Base-by-base conservation (phyloP, 495 filamentous ascomycete species). In the Hypoxylon intermedium region DNA sequence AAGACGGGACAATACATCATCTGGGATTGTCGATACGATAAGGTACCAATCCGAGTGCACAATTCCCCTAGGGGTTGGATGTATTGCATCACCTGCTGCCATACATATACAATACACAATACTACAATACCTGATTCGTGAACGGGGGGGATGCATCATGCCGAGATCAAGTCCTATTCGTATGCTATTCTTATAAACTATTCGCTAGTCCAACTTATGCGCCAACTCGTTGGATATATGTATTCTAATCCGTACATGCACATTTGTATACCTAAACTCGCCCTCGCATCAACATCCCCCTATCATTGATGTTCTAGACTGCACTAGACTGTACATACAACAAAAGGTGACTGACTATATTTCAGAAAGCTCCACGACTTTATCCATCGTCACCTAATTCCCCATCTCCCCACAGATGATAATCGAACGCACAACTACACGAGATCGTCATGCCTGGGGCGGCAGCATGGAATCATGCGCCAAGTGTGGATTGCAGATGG, bases 381-480 rank as follows among this genome's bases (percentile, higher is more conserved):
- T 20, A 38, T 3, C 36, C 3, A 38, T 4, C 5, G 3, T 38
- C 3, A 5, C 15, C 15, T 12, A 38, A 19, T 38, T 38, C 4
- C 4, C n/a, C 36, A 16, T 18, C 4, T 19, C n/a, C n/a, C 24
- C 24, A 3, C 24, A n/a, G n/a, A n/a, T n/a, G n/a, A n/a, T n/a
- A n/a, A n/a, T n/a, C n/a, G n/a, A n/a, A n/a, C n/a, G n/a, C n/a
- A n/a, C n/a, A n/a, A n/a, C n/a, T n/a, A n/a, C n/a, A n/a, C n/a
- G n/a, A n/a, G n/a, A n/a, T n/a, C n/a, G n/a, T n/a, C n/a, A 26
- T 28, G 3, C 11, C 19, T 44, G 41, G n/a, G 9, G 41, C 41
- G 20, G 19, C 37, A 54, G 16, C 28, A 54, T 36, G 34, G 34
- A 63, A 58, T 47, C n/a, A 54, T 54, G 43, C 31, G 43, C 54